phyloP scores from a whole-genome alignment of 352 stramenopile species.

The Pythium phragmitis region DNA sequence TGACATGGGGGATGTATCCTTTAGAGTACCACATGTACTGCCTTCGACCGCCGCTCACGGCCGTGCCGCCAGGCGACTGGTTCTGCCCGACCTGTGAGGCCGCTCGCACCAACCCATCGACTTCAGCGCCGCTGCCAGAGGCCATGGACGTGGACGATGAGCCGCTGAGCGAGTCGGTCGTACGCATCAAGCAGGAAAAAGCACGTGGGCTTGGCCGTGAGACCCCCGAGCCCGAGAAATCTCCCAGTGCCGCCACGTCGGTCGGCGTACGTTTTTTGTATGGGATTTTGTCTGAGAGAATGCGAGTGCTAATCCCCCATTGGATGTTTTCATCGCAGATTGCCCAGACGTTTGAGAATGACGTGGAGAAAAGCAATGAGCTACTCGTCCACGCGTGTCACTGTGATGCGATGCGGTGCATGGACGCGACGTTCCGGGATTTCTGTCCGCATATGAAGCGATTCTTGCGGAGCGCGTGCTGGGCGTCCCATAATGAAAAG shows the following conservation, averaged over 20 bases:
- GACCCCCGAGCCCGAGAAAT: not conserved
- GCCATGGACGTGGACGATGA: constrained; percentile 22
- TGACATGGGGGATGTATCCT: too few species aligned
- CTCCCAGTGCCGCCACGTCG: constrained; percentile 4
- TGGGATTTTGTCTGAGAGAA: not conserved
- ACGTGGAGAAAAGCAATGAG: constrained; percentile 46
- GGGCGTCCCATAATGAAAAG: constrained; percentile 57
- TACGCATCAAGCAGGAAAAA: constrained; percentile 20
- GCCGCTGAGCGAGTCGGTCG: constrained; percentile 3
- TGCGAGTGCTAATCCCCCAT: not conserved
- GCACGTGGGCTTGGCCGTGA: not conserved
- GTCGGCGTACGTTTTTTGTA: constrained; percentile 16
- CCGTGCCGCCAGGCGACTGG: constrained; percentile 51
- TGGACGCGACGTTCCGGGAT: constrained; percentile 34
- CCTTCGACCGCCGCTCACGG: constrained; percentile 42
- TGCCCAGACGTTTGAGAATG: constrained; percentile 36
- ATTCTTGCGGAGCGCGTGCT: constrained; percentile 63
- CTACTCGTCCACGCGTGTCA: constrained; percentile 60
- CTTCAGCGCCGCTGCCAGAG: not conserved
- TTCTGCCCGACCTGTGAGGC: constrained; percentile 48
- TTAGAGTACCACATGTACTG: constrained; percentile 66
- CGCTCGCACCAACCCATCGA: not conserved
- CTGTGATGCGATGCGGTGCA: constrained; percentile 47
- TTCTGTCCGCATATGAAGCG: constrained; percentile 67
- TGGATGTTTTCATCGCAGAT: constrained; percentile 30